Evolutionary conservation across 2,329 filamentous ascomycete genomes (phyloP).

Genomic region (Microcyclospora pomicola): DNA sequence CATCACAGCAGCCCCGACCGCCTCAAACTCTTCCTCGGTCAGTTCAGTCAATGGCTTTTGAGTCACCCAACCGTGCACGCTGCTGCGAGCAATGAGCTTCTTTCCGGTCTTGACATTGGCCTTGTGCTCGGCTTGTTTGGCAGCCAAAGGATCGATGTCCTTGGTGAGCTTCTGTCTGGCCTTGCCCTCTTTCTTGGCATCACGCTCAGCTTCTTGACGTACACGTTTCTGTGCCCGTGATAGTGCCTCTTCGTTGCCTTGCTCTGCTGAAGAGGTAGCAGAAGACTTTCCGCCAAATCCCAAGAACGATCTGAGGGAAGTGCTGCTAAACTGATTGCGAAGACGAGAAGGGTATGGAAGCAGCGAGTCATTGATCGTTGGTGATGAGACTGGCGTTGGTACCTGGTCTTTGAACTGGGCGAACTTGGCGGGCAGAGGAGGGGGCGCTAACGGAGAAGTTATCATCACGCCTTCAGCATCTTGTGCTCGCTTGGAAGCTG

Average conservation of each 20-base stretch:
- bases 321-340: neutral
- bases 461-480: too few relatives aligned
- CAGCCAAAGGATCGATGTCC: neutral
- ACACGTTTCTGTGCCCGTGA: neutral
- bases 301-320: neutral
- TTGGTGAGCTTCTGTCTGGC: neutral
- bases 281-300: neutral
- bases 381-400: neutral
- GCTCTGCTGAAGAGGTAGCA: neutral
- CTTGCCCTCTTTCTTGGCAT: neutral
- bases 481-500: too few relatives aligned
- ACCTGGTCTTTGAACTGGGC: too few relatives aligned
- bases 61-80: neutral
- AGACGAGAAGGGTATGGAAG: neutral
- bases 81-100: neutral
- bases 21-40: constrained; percentile 1
- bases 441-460: too few relatives aligned
- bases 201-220: neutral
- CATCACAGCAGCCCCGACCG: neutral
- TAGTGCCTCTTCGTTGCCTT: neutral
- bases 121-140: neutral
- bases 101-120: neutral
- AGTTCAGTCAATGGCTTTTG: constrained; percentile 1
- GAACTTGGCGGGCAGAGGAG: too few relatives aligned
- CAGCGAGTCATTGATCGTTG: neutral